Percentiles rank a stretch among this genome's conserved stretches.
Evolutionary conservation across 1,284 basidiomycete species (phyloP).

Genomic region (Marasmius sp.): DNA sequence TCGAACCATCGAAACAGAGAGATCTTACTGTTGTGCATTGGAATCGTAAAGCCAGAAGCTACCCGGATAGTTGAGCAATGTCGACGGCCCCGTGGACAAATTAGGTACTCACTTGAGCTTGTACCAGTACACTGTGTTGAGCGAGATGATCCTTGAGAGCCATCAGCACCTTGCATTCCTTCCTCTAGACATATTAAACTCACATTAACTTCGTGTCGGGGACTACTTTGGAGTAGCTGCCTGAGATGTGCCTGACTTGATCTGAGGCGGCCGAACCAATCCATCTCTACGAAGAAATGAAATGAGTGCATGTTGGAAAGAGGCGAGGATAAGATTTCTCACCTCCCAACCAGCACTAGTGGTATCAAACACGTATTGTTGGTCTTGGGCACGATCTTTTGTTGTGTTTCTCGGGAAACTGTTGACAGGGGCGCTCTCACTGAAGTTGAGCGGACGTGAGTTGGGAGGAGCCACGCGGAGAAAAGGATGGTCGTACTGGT

Average conservation of each 20-base stretch:
- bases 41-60: slow-evolving; percentile 57
- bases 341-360: slow-evolving; percentile 49
- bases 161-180: not conserved
- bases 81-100: not conserved
- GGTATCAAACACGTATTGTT: slow-evolving; percentile 51
- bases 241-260: slow-evolving; percentile 44
- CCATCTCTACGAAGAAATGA: slow-evolving; percentile 31
- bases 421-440: slow-evolving; percentile 51
- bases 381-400: slow-evolving; percentile 20
- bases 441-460: slow-evolving; percentile 14
- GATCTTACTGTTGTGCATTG: slow-evolving; percentile 37
- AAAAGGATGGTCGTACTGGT: slow-evolving; percentile 40
- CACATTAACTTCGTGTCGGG: slow-evolving; percentile 47
- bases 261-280: slow-evolving; percentile 35
- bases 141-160: slow-evolving; percentile 43
- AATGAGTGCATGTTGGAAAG: not conserved
- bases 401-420: slow-evolving; percentile 48
- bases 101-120: slow-evolving; percentile 43
- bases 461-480: not conserved
- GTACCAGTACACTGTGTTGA: slow-evolving; percentile 62
- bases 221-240: slow-evolving; percentile 46
- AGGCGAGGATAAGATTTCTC: slow-evolving; percentile 13
- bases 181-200: not conserved
- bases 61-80: slow-evolving; percentile 6
- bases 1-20: not conserved